phyloP scores from a whole-genome alignment of 192 early-diverging fungal genomes.

The Coemansia sp. region DNA sequence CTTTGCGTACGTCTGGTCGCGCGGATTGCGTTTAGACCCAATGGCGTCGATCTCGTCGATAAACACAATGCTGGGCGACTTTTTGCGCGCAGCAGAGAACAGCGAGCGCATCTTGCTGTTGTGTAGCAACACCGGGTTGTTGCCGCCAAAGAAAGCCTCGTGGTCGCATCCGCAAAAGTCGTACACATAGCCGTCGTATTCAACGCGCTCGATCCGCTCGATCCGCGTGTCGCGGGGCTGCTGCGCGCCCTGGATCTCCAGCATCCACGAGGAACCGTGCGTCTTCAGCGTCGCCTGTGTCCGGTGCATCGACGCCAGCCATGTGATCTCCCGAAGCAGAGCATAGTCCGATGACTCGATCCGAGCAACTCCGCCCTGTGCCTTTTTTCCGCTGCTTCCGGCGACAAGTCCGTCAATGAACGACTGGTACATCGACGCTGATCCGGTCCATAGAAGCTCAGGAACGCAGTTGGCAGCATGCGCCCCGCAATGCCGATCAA shows the following conservation, averaged over 20 bases:
- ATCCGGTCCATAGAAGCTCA: conserved; percentile 32
- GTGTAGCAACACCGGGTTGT: conserved; percentile 49
- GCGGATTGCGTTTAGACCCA: conserved; percentile 85
- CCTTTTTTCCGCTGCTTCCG: background rate
- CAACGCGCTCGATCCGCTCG: conserved; percentile 32
- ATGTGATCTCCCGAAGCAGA: conserved; percentile 38
- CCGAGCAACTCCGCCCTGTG: background rate
- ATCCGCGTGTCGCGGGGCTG: conserved; percentile 21
- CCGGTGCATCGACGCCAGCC: conserved; percentile 46
- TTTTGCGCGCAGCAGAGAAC: conserved; percentile 68
- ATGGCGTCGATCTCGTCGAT: conserved; percentile 99
- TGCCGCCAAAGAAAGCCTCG: conserved; percentile 53
- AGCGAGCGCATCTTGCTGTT: conserved; percentile 52
- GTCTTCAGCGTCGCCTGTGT: conserved; percentile 13
- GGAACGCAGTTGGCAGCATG: conserved; percentile 15
- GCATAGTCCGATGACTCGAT: conserved; percentile 12
- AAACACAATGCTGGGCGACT: conserved; percentile 89
- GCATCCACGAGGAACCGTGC: background rate
- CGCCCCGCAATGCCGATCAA: conserved; percentile 20
- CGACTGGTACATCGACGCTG: conserved; percentile 10
- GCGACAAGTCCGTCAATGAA: conserved; percentile 22
- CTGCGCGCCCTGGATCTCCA: conserved; percentile 6
- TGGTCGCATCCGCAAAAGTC: conserved; percentile 52
- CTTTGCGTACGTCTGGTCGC: conserved; percentile 95
- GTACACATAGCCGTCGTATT: conserved; percentile 39